Base-by-base conservation (phyloP, 139 green algal genomes). In the Nannochloris sp. region DNA sequence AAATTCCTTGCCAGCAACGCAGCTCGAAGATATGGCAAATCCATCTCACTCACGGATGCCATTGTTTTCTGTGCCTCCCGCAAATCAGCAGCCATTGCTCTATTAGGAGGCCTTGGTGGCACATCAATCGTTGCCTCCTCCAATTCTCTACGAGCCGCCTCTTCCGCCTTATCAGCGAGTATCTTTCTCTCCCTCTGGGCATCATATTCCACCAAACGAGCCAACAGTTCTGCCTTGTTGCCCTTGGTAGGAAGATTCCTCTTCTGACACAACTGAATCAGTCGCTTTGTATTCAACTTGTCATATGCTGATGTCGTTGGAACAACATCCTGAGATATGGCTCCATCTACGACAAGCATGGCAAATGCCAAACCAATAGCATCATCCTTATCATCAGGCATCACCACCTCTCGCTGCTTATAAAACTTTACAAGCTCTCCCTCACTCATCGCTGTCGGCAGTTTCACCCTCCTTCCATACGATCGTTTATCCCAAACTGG, bases 151-250 rank as follows among this genome's bases (percentile, higher is more conserved):
- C 15, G 23, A 19, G 57, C 48, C 16, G 60, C 67, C 8, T 23
- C 29, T 50, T 34, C 21, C 9, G 61, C 34, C 29, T 21, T 44
- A 6, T 16, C 21, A 19, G 21, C 23, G 14, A 31, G 36, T 23
- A 25, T 21, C 40, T 44, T 43, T 5, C 46, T 23, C 44, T 49
- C 61, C 46, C 10, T 59, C 1, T 48, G 15, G 4, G 43, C 29
- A 21, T 66, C 60, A 44, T 66, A 43, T 24, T 53, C 54, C 31
- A 57, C 19, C 44, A 75, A 56, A 31, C 55, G n/a, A 31, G 31
- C 10, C 15, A 75, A 36, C 8, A 75, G 31, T 36, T 75, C 55
- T 8, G 37, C 44, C 19, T 70, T 70, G 19, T 60, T 60, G 7
- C 62, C 62, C 16, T 50, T 70, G 16, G 21, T 40, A 16, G 51